Evolutionary conservation across 768 basidiomycete genomes (phyloP).

Genomic region (Russula griseocarnosa): DNA sequence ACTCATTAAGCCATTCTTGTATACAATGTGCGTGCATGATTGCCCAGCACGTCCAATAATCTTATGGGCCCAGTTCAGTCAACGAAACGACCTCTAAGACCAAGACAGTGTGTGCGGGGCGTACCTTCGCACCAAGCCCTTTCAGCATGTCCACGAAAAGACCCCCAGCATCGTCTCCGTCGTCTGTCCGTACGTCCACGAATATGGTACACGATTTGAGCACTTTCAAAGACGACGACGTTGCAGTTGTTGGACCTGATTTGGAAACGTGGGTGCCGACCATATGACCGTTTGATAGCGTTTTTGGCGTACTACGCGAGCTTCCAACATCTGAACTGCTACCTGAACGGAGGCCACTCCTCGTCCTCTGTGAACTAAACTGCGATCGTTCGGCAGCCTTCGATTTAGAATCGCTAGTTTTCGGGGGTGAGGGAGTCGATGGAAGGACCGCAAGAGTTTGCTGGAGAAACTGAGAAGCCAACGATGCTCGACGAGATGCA

Average conservation of each 20-base stretch:
- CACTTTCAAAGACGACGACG: constrained; percentile 42
- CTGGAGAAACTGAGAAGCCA: constrained; percentile 57
- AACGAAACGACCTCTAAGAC: background rate
- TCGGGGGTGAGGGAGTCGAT: constrained; percentile 35
- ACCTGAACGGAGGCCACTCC: constrained; percentile 25
- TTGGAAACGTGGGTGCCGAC: constrained; percentile 29
- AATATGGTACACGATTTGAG: constrained; percentile 75
- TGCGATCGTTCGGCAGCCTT: constrained; percentile 28
- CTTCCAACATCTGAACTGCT: constrained; percentile 17
- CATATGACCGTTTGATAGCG: constrained; percentile 32
- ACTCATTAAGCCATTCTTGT: constrained; percentile 73
- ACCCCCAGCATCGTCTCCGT: constrained; percentile 75
- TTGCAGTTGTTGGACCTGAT: constrained; percentile 31
- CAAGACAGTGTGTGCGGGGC: constrained; percentile 29
- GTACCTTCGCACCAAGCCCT: constrained; percentile 74
- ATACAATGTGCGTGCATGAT: constrained; percentile 80
- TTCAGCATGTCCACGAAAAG: constrained; percentile 82
- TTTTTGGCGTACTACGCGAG: constrained; percentile 37
- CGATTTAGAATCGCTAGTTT: constrained; percentile 22
- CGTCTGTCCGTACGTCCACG: constrained; percentile 72
- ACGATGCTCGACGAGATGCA: constrained; percentile 52
- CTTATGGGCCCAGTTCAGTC: constrained; percentile 34
- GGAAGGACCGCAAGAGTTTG: constrained; percentile 56
- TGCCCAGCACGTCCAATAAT: constrained; percentile 63
- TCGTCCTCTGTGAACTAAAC: constrained; percentile 18